phyloP scores from a whole-genome alignment of 192 early-diverging fungal genomes.

The Dispira simplex region DNA sequence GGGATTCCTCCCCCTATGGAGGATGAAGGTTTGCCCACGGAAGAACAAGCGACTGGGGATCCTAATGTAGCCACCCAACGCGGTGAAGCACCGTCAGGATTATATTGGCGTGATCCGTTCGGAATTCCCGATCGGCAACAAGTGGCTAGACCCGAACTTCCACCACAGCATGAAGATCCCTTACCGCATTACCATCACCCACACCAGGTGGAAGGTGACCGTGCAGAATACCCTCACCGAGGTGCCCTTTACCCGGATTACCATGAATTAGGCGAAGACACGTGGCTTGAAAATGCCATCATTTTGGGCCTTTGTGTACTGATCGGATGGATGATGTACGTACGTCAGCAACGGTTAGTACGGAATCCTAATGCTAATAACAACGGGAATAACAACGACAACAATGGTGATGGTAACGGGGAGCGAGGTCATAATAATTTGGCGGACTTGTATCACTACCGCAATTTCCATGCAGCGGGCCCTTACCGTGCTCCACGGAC shows the following conservation, averaged over 20 bases:
- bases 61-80: background rate
- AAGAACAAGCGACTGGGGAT: constrained; percentile 10
- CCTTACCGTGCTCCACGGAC: too few species aligned
- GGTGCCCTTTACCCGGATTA: constrained; percentile 4
- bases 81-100: background rate
- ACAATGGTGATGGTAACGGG: background rate
- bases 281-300: constrained; percentile 32
- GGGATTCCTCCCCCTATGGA: background rate
- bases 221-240: constrained; percentile 5
- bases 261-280: constrained; percentile 27
- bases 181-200: constrained; percentile 7
- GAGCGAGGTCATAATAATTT: too few species aligned
- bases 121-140: background rate
- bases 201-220: constrained; percentile 18
- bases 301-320: constrained; percentile 32
- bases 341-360: constrained; percentile 35
- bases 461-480: too few species aligned
- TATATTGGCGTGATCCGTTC: background rate
- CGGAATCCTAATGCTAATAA: constrained; percentile 9
- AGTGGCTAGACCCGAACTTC: background rate
- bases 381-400: background rate
- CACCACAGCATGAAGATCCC: constrained; percentile 9
- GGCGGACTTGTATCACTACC: too few species aligned
- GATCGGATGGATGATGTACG: constrained; percentile 39
- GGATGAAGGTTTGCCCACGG: background rate